Percentiles rank a stretch among this genome's conserved stretches.
Conservation (phyloP, 305 asterid genomes). For the Petunia hybrid region DNA sequence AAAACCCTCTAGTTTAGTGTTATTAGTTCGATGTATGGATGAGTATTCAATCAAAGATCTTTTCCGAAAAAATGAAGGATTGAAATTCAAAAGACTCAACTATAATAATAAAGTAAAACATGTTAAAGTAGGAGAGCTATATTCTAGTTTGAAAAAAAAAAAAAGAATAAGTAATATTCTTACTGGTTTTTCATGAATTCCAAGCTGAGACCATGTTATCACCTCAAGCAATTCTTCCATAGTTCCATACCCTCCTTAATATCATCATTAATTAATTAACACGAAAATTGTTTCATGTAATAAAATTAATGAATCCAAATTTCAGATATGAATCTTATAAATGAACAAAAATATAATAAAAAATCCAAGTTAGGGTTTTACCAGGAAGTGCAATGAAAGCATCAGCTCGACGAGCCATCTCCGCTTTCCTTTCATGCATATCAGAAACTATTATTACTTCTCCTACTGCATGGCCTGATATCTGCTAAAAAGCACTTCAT, state of each 20-base stretch:
- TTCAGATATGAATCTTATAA: neutral
- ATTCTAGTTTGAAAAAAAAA: no score
- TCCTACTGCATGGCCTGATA: conserved; percentile 67
- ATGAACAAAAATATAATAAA: neutral
- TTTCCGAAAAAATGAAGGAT: neutral
- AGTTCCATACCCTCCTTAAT: conserved; percentile 77
- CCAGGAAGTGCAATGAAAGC: conserved; percentile 74
- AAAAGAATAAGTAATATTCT: conserved; percentile 3
- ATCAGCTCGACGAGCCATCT: conserved; percentile 68
- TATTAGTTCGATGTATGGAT: no score
- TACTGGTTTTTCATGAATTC: conserved; percentile 77
- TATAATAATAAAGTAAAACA: neutral
- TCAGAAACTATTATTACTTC: conserved; percentile 66
- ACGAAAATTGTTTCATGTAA: neutral
- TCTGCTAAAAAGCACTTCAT: conserved; percentile 37
- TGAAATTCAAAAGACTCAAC: neutral
- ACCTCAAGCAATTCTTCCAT: conserved; percentile 80
- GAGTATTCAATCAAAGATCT: no score
- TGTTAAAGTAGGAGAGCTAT: neutral
- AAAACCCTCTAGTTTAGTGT: no score
- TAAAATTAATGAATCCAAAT: neutral
- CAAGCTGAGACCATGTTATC: conserved; percentile 80
- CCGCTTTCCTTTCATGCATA: conserved; percentile 79
- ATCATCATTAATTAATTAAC: conserved; percentile 28
- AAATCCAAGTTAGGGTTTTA: conserved; percentile 1